Conservation (phyloP, 2,329 filamentous ascomycete genomes). For the Monilinia aucupariae region DNA sequence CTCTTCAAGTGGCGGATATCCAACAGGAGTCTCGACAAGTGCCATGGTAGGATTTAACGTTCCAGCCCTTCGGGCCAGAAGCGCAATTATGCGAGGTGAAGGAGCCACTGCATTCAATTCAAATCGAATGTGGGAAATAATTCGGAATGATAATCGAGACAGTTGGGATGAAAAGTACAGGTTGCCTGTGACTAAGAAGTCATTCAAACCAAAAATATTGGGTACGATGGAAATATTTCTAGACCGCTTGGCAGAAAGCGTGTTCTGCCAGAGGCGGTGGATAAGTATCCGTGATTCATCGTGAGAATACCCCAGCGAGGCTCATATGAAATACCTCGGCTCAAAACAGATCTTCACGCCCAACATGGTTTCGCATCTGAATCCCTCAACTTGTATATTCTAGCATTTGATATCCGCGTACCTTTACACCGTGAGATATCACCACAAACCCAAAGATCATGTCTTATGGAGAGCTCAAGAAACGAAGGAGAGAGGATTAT, state of each 20-base stretch:
- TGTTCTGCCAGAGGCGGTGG: constrained; percentile 9
- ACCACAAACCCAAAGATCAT: constrained; percentile 17
- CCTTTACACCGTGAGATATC: not conserved
- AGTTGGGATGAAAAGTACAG: not conserved
- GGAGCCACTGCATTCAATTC: constrained; percentile 39
- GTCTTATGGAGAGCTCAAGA: constrained; percentile 47
- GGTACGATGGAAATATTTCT: not conserved
- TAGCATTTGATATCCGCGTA: not conserved
- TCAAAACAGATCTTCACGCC: not conserved
- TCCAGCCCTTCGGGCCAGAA: constrained; percentile 45
- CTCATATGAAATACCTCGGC: constrained; percentile 2
- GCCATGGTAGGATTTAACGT: constrained; percentile 41
- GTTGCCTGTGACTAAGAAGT: not conserved
- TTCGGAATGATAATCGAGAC: not conserved
- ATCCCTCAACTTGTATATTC: not conserved
- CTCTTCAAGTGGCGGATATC: constrained; percentile 34
- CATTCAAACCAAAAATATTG: not conserved
- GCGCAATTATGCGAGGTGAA: constrained; percentile 47
- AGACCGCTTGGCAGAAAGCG: not conserved
- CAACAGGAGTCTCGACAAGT: constrained; percentile 33
- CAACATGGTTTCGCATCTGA: not conserved
- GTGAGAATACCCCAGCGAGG: too few relatives aligned
- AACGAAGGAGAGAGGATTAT: constrained; percentile 66
- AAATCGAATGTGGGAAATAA: not conserved
- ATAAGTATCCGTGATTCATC: too few relatives aligned